These are phyloP conservation scores for Boletus bicolor DNA, from an alignment of 768 basidiomycete species.

Conservation along the genomic window DNA sequence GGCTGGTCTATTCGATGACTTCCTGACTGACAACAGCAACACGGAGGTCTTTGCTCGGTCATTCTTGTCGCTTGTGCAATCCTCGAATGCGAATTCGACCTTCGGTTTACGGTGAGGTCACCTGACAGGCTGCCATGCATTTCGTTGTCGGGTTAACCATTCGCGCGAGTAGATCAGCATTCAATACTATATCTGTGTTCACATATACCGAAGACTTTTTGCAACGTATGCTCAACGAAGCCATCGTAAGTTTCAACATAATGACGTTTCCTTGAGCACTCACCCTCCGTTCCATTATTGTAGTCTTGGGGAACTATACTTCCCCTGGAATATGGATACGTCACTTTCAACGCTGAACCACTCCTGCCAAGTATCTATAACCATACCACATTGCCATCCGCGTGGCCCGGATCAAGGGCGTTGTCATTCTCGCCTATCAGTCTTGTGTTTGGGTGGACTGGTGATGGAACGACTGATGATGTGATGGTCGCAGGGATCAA, in stretches of 20 bases:
- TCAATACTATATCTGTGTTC: conserved; percentile 25
- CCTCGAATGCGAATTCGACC: conserved; percentile 16
- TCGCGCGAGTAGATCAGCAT: conserved; percentile 17
- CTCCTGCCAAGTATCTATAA: conserved; percentile 42
- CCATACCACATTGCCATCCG: conserved; percentile 38
- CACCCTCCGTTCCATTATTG: conserved; percentile 11
- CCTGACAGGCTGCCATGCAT: background rate
- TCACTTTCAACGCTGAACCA: conserved; percentile 50
- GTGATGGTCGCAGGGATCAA: conserved; percentile 39
- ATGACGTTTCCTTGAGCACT: background rate
- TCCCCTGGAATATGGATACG: conserved; percentile 36
- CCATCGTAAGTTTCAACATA: conserved; percentile 11
- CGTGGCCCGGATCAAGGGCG: conserved; percentile 46
- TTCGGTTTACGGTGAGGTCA: conserved; percentile 24
- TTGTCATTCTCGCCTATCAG: conserved; percentile 43
- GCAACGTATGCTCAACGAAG: conserved; percentile 15
- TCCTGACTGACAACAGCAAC: conserved; percentile 24
- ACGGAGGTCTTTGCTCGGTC: conserved; percentile 19
- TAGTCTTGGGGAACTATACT: conserved; percentile 42
- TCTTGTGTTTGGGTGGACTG: conserved; percentile 46
- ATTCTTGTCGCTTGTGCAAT: conserved; percentile 25
- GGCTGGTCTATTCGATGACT: conserved; percentile 25
- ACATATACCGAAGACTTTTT: conserved; percentile 20
- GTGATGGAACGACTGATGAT: conserved; percentile 35
- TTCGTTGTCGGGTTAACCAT: background rate